Evolutionary conservation across 768 basidiomycete species (phyloP).

Genomic region (Termitomyces sp.): DNA sequence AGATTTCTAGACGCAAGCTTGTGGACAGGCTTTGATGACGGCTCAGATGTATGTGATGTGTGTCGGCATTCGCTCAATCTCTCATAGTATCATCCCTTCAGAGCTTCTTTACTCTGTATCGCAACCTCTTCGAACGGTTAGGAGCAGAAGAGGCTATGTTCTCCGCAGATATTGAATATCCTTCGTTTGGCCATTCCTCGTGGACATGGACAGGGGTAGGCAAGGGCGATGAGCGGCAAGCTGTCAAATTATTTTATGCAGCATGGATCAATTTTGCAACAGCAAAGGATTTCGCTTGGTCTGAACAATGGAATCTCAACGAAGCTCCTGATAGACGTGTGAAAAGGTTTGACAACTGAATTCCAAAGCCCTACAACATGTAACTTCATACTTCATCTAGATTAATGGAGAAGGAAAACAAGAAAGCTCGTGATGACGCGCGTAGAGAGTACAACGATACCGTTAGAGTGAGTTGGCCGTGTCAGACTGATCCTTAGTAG

Average conservation of each 20-base stretch:
- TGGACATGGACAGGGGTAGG: conserved; percentile 65
- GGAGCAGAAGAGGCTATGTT: conserved; percentile 71
- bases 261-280: conserved; percentile 87
- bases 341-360: conserved; percentile 49
- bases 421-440: conserved; percentile 84
- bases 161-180: conserved; percentile 48
- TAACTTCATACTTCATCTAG: conserved; percentile 30
- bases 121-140: conserved; percentile 81
- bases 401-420: conserved; percentile 95
- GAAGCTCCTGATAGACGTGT: conserved; percentile 87
- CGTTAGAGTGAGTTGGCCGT: conserved; percentile 60
- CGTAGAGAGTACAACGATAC: conserved; percentile 91
- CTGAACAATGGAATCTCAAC: conserved; percentile 74
- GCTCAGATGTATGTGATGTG: conserved; percentile 46
- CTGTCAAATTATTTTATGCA: conserved; percentile 75
- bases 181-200: conserved; percentile 76
- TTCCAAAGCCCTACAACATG: neutral
- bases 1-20: conserved; percentile 77
- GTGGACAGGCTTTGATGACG: conserved; percentile 66
- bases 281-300: conserved; percentile 85
- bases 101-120: conserved; percentile 90
- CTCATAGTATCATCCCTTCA: conserved; percentile 24
- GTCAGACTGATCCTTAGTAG: neutral
- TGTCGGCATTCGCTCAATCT: neutral
- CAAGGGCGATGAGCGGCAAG: conserved; percentile 41